Percentiles rank a stretch among this genome's conserved stretches.
These are phyloP conservation scores for Picea engelmannii DNA, from an alignment of 83 land plant genomes.

Conservation along the genomic window DNA sequence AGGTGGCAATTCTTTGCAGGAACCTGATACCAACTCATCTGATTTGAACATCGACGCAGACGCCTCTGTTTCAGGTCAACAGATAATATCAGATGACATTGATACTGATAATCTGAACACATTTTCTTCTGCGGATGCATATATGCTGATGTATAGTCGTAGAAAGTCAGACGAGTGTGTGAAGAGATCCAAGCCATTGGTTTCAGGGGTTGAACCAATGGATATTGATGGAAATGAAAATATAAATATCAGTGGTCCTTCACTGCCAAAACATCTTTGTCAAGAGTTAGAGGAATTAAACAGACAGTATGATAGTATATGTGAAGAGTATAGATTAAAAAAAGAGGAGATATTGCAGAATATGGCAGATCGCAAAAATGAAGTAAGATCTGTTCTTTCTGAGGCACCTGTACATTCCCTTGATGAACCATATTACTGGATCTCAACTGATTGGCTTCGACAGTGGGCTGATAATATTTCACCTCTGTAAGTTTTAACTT, in stretches of 20 bases:
- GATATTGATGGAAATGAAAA: slow-evolving; percentile 12
- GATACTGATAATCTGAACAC: slow-evolving; percentile 21
- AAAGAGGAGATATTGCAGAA: slow-evolving; percentile 42
- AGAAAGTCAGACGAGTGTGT: slow-evolving; percentile 1
- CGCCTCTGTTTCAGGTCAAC: slow-evolving; percentile 6
- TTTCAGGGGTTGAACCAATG: not conserved
- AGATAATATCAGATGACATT: slow-evolving; percentile 18
- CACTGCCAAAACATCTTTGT: slow-evolving; percentile 68
- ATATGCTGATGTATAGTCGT: slow-evolving; percentile 86
- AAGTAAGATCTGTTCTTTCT: slow-evolving; percentile 77
- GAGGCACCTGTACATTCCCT: slow-evolving; percentile 65
- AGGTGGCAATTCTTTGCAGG: slow-evolving; percentile 14
- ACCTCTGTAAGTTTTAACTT: slow-evolving; percentile 56
- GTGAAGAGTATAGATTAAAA: slow-evolving; percentile 57
- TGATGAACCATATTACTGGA: slow-evolving; percentile 78
- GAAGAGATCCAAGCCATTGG: slow-evolving; percentile 8
- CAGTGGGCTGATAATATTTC: slow-evolving; percentile 85
- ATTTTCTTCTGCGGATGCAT: slow-evolving; percentile 91
- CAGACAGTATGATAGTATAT: slow-evolving; percentile 41
- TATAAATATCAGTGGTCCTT: not conserved
- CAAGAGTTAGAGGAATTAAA: slow-evolving; percentile 65
- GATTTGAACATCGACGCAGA: slow-evolving; percentile 23
- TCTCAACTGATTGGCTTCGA: slow-evolving; percentile 93
- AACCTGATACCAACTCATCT: slow-evolving; percentile 15
- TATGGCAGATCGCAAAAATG: slow-evolving; percentile 68